A percentile compares a stretch with the other conserved stretches of the same genome.
phyloP scores from a whole-genome alignment of 192 early-diverging fungal species.

The Dissophora globulifera region DNA sequence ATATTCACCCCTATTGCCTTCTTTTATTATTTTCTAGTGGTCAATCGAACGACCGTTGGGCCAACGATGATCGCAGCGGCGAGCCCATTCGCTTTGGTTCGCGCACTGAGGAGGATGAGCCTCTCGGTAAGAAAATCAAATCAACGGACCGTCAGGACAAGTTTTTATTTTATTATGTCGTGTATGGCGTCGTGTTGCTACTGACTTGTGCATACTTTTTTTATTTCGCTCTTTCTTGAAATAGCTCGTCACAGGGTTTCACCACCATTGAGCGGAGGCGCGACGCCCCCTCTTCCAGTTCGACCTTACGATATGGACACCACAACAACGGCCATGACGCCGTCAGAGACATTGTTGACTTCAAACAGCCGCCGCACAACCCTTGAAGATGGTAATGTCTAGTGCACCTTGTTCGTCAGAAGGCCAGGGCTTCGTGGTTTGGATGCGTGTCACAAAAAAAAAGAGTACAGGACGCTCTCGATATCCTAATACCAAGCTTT shows the following conservation, averaged over 20 bases:
- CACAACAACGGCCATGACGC: not conserved
- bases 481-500: not conserved
- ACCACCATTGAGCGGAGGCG: slow-evolving; percentile 21
- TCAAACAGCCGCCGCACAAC: slow-evolving; percentile 24
- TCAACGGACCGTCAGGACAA: not conserved
- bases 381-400: slow-evolving; percentile 37
- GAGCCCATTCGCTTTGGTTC: slow-evolving; percentile 33
- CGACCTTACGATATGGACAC: slow-evolving; percentile 23
- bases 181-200: not conserved
- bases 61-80: not conserved
- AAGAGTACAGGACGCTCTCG: not conserved
- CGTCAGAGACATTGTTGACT: not conserved
- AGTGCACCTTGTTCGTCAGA: not conserved
- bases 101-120: slow-evolving; percentile 26
- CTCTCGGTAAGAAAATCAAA: slow-evolving; percentile 27
- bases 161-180: not conserved
- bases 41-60: not conserved
- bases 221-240: not conserved
- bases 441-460: too few species aligned
- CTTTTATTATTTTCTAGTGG: not conserved
- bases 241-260: slow-evolving; percentile 39
- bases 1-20: too few species aligned
- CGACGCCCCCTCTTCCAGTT: slow-evolving; percentile 27
- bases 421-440: too few species aligned
- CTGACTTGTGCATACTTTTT: not conserved